These are phyloP conservation scores for Neurospora cerealis DNA, from an alignment of 495 filamentous ascomycete genomes.

Conservation along the genomic window DNA sequence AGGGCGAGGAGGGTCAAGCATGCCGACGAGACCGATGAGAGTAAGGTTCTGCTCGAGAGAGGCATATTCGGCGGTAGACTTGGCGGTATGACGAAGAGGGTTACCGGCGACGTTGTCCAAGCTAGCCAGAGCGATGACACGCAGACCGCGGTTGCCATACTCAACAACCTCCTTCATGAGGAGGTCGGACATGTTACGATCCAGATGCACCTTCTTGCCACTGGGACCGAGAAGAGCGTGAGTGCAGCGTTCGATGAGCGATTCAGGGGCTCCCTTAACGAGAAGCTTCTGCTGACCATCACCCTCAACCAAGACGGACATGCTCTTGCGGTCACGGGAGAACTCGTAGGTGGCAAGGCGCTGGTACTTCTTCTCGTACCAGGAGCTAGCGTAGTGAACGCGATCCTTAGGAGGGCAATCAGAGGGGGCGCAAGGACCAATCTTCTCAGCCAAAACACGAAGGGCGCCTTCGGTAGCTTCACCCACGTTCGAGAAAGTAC, in stretches of 20 bases:
- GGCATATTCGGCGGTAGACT: constrained; percentile 72
- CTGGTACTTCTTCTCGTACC: constrained; percentile 67
- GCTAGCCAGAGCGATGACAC: constrained; percentile 87
- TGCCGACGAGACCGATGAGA: constrained; percentile 83
- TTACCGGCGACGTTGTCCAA: constrained; percentile 62
- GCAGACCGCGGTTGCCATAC: constrained; percentile 84
- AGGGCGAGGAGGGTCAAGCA: constrained; percentile 95
- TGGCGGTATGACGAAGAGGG: constrained; percentile 60
- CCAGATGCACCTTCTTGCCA: constrained; percentile 63
- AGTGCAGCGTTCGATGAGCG: constrained; percentile 84
- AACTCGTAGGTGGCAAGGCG: constrained; percentile 90
- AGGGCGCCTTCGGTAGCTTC: constrained; percentile 95
- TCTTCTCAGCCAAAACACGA: constrained; percentile 85
- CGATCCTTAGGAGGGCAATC: constrained; percentile 39
- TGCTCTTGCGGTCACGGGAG: constrained; percentile 96
- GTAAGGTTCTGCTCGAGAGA: constrained; percentile 90
- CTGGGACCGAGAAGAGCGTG: constrained; percentile 62
- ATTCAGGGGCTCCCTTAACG: constrained; percentile 95
- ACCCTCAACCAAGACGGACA: constrained; percentile 84
- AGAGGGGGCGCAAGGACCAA: constrained; percentile 51
- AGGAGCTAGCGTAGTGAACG: constrained; percentile 69
- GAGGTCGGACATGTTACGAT: constrained; percentile 53
- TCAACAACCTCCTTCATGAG: constrained; percentile 71
- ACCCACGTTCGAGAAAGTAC: constrained; percentile 73
- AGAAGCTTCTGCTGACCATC: constrained; percentile 65